Evolutionary conservation across 768 basidiomycete genomes (phyloP).

Genomic region (Lentinula detonsa): DNA sequence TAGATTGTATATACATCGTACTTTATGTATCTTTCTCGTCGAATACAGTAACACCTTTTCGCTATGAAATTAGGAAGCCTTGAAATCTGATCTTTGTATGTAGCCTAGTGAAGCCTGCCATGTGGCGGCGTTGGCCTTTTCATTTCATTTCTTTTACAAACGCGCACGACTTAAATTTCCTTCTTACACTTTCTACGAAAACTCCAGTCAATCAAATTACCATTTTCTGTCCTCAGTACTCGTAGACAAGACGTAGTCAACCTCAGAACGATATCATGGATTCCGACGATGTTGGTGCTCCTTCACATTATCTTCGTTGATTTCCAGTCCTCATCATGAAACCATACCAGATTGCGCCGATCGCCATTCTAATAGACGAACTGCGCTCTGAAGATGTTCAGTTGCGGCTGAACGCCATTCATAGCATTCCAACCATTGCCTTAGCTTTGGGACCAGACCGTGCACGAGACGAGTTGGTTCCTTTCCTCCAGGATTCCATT

Average conservation of each 20-base stretch:
- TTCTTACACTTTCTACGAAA: background rate
- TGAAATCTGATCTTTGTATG: background rate
- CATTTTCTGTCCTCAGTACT: background rate
- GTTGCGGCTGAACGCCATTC: constrained; percentile 92
- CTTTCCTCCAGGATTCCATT: constrained; percentile 97
- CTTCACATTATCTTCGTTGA: constrained; percentile 13
- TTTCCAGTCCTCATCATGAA: constrained; percentile 15
- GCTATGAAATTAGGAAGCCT: background rate
- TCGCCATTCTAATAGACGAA: constrained; percentile 97
- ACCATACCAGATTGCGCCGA: constrained; percentile 70
- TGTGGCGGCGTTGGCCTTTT: background rate
- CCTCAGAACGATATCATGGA: constrained; percentile 46
- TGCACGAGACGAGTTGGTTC: constrained; percentile 90
- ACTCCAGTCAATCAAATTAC: background rate
- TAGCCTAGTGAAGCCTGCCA: background rate
- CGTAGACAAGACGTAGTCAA: background rate
- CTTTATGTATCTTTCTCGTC: background rate
- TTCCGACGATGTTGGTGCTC: constrained; percentile 59
- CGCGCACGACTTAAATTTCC: background rate
- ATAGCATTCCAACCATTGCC: constrained; percentile 96
- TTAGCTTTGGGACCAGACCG: constrained; percentile 94
- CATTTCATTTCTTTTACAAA: background rate
- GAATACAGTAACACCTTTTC: background rate
- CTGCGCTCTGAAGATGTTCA: constrained; percentile 97
- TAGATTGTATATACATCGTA: background rate